Base-by-base conservation (phyloP, 2,329 filamentous ascomycete species). In the Diaporthe ampelina region DNA sequence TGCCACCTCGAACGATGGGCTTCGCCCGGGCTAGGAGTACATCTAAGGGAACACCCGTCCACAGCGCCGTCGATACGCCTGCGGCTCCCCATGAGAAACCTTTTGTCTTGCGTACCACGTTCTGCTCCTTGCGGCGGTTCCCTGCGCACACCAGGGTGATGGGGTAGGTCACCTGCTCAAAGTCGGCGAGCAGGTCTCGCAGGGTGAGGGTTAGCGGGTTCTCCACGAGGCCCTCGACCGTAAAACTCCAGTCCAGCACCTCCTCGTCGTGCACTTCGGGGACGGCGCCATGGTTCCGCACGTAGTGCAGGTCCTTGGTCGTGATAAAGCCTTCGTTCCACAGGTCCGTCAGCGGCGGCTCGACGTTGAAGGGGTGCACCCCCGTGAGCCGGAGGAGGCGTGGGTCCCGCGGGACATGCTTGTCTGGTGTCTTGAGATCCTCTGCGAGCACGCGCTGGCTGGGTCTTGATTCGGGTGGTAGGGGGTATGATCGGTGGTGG, bases 51-150 rank as follows among this genome's bases (percentile, higher is more conserved):
- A 95, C 93, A 29, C 95, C 95, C 0, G 95, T 98, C 88, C 94
- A 98, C 0, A 98, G 85, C 0, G 95, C 94, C 0, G 94, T 98
- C 0, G 95, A 97, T 8, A 98, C 82, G 32, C 95, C 95, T 5
- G 94, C 95, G 0, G 95, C 88, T 48, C 95, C 95, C 95, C 95
- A 98, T 2, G 95, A 97, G 84, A 98, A 98, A 0, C 95, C 95
- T 79, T 98, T 97, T 1, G 94, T 94, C 82, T 98, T 98, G 21
- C 94, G 89, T 4, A 98, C 94, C 69, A 94, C 88, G 78, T 98
- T 98, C 81, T 98, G 95, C 83, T 98, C 95, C 84, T 98, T 98
- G 43, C 95, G 90, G 74, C 95, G 89, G 82, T 98, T 98, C 1
- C 95, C 95, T 5, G 95, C 95, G 82, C 95, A 98, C 29, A 98